These are phyloP conservation scores for Hypsizygus marmoreus DNA, from an alignment of 768 basidiomycete genomes.

Conservation along the genomic window DNA sequence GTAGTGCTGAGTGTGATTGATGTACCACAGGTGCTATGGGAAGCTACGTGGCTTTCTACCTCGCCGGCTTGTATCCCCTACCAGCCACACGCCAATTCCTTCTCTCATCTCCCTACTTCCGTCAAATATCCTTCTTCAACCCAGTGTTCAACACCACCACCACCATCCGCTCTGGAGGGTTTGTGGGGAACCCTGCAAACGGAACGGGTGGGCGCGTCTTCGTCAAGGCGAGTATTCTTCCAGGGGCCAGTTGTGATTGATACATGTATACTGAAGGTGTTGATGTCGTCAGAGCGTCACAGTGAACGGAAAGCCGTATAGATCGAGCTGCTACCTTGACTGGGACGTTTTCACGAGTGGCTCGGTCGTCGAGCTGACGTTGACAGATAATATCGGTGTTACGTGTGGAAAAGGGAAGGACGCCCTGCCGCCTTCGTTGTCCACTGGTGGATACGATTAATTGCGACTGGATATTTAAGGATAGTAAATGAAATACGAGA, in stretches of 20 bases:
- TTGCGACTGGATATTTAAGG: background rate
- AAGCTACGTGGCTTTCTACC: conserved; percentile 59
- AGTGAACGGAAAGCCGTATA: conserved; percentile 57
- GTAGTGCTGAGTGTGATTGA: conserved; percentile 12
- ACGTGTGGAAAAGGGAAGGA: conserved; percentile 48
- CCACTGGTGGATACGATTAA: conserved; percentile 61
- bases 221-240: conserved; percentile 43
- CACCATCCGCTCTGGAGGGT: conserved; percentile 50
- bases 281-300: conserved; percentile 46
- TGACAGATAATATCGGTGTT: conserved; percentile 54
- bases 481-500: too few species aligned
- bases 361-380: conserved; percentile 53
- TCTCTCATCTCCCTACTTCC: conserved; percentile 65
- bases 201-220: conserved; percentile 59
- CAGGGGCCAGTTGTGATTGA: background rate
- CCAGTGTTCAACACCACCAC: conserved; percentile 59
- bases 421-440: conserved; percentile 61
- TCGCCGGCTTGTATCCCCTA: conserved; percentile 62
- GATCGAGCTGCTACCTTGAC: conserved; percentile 65
- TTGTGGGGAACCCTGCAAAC: conserved; percentile 50
- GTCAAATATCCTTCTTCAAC: conserved; percentile 60
- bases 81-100: conserved; percentile 63
- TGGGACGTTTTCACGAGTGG: conserved; percentile 64
- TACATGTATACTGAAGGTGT: background rate
- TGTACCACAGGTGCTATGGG: conserved; percentile 70